Percentiles rank a stretch among this genome's conserved stretches.
phyloP scores from a whole-genome alignment of 768 basidiomycete genomes.

The Pseudohyphozyma bogoriensis region DNA sequence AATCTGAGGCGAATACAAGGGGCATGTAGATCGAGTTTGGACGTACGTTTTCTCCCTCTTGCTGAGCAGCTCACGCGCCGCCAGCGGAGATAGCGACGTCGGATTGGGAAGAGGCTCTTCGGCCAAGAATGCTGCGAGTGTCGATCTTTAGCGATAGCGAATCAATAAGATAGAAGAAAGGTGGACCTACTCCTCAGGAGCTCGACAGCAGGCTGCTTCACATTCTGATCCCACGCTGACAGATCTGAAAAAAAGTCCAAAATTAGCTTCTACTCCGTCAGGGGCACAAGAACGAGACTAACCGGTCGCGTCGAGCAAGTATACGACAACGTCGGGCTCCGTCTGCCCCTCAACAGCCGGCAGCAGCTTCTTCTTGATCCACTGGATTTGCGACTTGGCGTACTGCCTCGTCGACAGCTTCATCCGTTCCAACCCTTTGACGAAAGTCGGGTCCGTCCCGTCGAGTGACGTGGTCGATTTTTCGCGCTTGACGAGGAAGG shows the following conservation, averaged over 20 bases:
- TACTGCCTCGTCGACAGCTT: constrained; percentile 82
- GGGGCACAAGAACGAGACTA: neutral
- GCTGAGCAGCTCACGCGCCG: neutral
- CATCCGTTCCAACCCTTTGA: constrained; percentile 60
- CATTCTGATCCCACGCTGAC: constrained; percentile 13
- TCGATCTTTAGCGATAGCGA: neutral
- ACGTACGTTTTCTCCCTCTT: neutral
- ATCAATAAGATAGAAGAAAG: accelerated
- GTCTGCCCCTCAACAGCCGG: constrained; percentile 41
- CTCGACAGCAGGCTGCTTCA: constrained; percentile 1
- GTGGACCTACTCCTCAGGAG: neutral
- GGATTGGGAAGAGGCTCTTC: neutral
- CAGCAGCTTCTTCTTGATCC: constrained; percentile 82
- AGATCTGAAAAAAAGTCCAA: neutral
- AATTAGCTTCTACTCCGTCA: neutral
- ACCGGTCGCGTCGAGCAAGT: constrained; percentile 42
- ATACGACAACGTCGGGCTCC: constrained; percentile 36
- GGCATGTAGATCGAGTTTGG: neutral
- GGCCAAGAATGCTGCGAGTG: constrained; percentile 15
- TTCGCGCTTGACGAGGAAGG: constrained; percentile 46
- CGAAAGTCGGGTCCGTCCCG: constrained; percentile 43
- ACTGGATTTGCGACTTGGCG: constrained; percentile 78
- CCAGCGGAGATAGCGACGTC: neutral
- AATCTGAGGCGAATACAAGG: too few relatives aligned
- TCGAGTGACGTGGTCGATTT: constrained; percentile 5